Evolutionary conservation across 2,329 filamentous ascomycete species (phyloP).

Genomic region (Fusarium protoensiforme): DNA sequence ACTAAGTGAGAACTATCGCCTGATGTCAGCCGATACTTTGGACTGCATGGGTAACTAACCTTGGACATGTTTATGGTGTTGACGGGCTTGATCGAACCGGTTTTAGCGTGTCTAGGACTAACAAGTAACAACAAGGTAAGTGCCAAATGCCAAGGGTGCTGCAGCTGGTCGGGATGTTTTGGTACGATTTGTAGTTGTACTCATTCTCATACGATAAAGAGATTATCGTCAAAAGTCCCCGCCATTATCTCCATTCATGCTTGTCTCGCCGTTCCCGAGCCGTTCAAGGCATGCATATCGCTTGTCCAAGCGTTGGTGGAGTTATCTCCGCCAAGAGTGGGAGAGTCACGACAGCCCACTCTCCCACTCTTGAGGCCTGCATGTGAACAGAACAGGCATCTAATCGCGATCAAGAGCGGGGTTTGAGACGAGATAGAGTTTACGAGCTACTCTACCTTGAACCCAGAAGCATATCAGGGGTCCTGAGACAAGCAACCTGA

Average conservation of each 20-base stretch:
- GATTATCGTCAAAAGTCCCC: neutral
- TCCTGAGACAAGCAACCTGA: neutral
- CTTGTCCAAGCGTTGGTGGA: neutral
- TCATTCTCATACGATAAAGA: neutral
- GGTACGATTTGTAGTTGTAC: neutral
- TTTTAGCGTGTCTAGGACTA: neutral
- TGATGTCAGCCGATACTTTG: neutral
- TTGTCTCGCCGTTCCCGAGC: neutral
- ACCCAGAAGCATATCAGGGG: neutral
- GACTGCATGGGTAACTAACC: neutral
- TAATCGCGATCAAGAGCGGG: neutral
- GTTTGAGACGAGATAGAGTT: neutral
- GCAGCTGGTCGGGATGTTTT: neutral
- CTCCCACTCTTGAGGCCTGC: constrained; percentile 1
- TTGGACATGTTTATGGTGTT: neutral
- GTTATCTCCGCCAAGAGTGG: constrained; percentile 1
- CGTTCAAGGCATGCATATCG: neutral
- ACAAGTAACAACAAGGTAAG: neutral
- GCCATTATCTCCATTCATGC: neutral
- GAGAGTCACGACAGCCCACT: neutral
- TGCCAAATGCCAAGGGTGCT: neutral
- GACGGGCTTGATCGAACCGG: neutral
- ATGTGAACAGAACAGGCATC: neutral
- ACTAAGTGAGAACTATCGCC: constrained; percentile 57
- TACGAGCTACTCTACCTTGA: neutral